These are phyloP conservation scores for Apiotrichum siamense DNA, from an alignment of 1,284 basidiomycete genomes.

Conservation along the genomic window DNA sequence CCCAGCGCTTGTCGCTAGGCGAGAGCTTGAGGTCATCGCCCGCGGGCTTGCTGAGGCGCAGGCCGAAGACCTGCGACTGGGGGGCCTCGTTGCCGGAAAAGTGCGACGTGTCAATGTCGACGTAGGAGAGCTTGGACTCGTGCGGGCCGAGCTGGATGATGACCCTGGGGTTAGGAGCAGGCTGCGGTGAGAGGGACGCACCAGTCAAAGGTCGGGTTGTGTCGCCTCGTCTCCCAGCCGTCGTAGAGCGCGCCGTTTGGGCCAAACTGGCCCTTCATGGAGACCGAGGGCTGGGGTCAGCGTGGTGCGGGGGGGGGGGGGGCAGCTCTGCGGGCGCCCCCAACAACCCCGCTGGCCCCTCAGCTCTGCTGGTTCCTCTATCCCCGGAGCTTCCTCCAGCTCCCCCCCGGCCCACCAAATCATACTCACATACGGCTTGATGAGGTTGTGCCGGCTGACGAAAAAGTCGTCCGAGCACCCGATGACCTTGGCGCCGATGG, in stretches of 20 bases:
- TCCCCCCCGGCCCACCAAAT: background rate
- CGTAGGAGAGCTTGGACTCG: conserved; percentile 66
- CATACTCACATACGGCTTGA: conserved; percentile 66
- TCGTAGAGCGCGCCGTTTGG: conserved; percentile 91
- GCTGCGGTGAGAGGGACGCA: conserved; percentile 43
- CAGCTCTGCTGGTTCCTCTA: no score
- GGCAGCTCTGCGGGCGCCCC: no score
- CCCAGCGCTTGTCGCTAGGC: conserved; percentile 53
- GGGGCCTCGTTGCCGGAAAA: conserved; percentile 96
- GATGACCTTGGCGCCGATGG: conserved; percentile 70
- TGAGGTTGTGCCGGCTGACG: conserved; percentile 73
- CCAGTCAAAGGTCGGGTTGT: conserved; percentile 89
- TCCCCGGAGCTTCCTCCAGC: background rate
- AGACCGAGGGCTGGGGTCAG: conserved; percentile 56
- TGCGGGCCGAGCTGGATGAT: conserved; percentile 80
- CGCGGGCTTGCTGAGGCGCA: conserved; percentile 48
- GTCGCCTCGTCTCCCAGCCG: conserved; percentile 89
- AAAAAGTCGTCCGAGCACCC: conserved; percentile 94
- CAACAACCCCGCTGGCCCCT: no score
- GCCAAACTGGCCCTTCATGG: conserved; percentile 88
- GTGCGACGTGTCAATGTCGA: conserved; percentile 92
- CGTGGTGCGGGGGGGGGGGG: background rate
- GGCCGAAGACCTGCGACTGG: conserved; percentile 63
- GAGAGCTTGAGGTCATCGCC: conserved; percentile 38
- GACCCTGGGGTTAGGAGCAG: conserved; percentile 57